Conservation (phyloP, 306 rosid species). For the Crotalaria pallida region DNA sequence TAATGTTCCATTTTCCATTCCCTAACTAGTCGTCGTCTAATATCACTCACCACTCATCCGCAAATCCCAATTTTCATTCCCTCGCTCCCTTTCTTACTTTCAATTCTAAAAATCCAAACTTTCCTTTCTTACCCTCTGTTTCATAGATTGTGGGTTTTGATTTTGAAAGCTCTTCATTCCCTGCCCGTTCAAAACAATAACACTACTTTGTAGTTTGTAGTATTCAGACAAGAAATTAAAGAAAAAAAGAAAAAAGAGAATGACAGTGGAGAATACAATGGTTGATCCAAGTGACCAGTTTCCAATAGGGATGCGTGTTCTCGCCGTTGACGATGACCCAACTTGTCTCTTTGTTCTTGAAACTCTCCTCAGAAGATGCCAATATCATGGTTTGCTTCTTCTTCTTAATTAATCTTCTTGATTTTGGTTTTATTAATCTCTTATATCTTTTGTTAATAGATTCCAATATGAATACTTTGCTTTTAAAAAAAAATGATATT, state of each 20-base stretch:
- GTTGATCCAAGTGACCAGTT: constrained; percentile 61
- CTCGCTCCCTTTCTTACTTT: too few relatives aligned
- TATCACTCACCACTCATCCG: not conserved
- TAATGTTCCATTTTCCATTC: not conserved
- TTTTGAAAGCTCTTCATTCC: not conserved
- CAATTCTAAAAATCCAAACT: not conserved
- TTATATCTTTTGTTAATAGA: not conserved
- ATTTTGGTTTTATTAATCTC: not conserved
- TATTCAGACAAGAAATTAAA: constrained; percentile 28
- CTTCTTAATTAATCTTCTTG: too few relatives aligned
- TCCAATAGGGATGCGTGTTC: constrained; percentile 95
- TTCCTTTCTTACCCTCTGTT: constrained; percentile 1
- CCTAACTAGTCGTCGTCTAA: not conserved
- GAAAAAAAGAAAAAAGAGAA: too few relatives aligned
- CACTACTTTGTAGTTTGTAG: too few relatives aligned
- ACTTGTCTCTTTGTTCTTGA: constrained; percentile 75
- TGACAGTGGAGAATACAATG: constrained; percentile 44
- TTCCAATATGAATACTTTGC: not conserved
- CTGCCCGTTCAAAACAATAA: too few relatives aligned
- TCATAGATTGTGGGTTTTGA: constrained; percentile 29
- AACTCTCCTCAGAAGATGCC: constrained; percentile 76
- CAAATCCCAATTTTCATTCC: not conserved
- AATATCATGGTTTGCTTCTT: constrained; percentile 68
- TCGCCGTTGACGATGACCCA: constrained; percentile 92
- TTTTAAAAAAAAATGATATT: not conserved